Percentiles rank a stretch among this genome's conserved stretches.
These are phyloP conservation scores for Vitellaria paradoxa DNA, from an alignment of 179 eudicot species.

Conservation along the genomic window DNA sequence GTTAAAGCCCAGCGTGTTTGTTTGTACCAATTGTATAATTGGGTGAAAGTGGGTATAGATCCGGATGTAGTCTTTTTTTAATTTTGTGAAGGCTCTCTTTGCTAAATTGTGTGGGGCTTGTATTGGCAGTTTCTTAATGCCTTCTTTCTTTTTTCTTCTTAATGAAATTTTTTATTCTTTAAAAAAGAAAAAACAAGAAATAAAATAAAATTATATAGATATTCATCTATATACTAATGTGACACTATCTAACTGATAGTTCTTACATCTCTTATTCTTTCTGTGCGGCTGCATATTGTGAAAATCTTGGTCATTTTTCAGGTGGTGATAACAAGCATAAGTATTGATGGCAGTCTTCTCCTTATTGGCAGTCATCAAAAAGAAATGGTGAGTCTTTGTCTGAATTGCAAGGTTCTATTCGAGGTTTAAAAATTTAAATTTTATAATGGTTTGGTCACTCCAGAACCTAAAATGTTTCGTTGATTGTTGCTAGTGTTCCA, in stretches of 20 bases:
- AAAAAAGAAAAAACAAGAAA: no score
- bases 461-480: no score
- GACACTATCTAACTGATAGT: neutral
- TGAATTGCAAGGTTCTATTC: neutral
- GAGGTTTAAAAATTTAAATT: neutral
- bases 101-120: no score
- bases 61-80: no score
- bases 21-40: no score
- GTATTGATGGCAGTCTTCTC: constrained; percentile 63
- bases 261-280: neutral
- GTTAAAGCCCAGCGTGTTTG: no score
- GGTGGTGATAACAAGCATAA: constrained; percentile 96
- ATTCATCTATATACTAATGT: neutral
- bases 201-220: neutral
- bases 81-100: no score
- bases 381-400: constrained; percentile 48
- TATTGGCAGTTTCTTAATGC: no score
- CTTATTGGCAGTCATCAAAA: constrained; percentile 87
- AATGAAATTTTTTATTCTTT: no score
- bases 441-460: neutral
- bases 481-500: no score
- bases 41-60: no score
- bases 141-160: no score
- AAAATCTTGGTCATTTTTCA: constrained; percentile 29
- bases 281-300: neutral